Evolutionary conservation across 2,329 filamentous ascomycete genomes (phyloP), one percentile per base, ranked within the genome.

Genomic region (Arthrobotrys conoides): DNA sequence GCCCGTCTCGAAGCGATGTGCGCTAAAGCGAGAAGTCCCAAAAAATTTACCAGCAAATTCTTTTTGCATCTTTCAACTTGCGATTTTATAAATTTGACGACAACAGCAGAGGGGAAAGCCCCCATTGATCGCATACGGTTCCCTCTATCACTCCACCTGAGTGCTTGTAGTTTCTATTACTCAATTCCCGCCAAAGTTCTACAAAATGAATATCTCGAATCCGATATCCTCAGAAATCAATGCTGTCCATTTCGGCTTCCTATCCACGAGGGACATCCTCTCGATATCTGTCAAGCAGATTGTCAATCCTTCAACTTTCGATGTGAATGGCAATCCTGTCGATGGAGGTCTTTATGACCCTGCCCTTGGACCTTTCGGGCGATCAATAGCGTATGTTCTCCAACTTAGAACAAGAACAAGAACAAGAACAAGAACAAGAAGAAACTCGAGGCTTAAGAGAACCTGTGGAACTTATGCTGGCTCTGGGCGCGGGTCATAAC

Each of bases 221-320:
- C 94, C 96, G 53, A 89, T 97, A 80, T 88, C 92, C 81, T 96
- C 94, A 83, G 88, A 91, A 83, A 92, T 99, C 83, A 89, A 91
- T 84, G 91, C 91, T 84, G 93, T 99, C 83, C 93, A 96, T 84
- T 99, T 99, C 85, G 91, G 90, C 55, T 93, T 96, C 83, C 90
- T 98, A 81, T 90, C 92, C 20, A 88, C 91, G 65, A 88, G 91
- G 78, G 95, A 99, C 85, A 94, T 99, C 84, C 91, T 91, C 84
- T 89, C 91, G 79, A 90, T 98, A 82, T 99, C 96, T 8, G 96
- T 97, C 81, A 96, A 96, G 87, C 90, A 91, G 85, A 97, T 99
- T 82, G 92, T 96, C 83, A 97, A 96, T 86, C 91, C 94, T 65
- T 93, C 89, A 81, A 97, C 96, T n/a, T 96, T 98, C 84, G 96